Conservation (phyloP, 1,139 yeast genomes). For the Hyphopichia burtonii region DNA sequence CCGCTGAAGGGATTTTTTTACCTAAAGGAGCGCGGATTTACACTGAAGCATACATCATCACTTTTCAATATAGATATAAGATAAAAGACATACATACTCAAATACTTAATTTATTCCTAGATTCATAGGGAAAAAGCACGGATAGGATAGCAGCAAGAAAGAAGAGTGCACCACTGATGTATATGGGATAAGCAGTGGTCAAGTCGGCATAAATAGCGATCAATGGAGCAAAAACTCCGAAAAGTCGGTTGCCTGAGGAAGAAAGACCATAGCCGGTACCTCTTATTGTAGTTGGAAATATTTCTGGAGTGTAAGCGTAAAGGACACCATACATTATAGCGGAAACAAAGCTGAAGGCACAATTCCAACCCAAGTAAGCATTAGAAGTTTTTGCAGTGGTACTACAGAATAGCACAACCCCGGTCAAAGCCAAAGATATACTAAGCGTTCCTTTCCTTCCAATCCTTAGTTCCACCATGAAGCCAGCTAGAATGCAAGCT, state of each 20-base stretch:
- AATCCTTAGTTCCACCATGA: slow-evolving; percentile 35
- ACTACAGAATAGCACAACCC: slow-evolving; percentile 38
- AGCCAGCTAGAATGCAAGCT: slow-evolving; percentile 40
- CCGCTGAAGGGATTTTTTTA: neutral
- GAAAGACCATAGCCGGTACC: slow-evolving; percentile 47
- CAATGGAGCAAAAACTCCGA: slow-evolving; percentile 46
- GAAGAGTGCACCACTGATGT: slow-evolving; percentile 43
- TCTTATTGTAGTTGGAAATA: slow-evolving; percentile 39
- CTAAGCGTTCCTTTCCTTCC: slow-evolving; percentile 43
- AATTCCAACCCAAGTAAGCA: slow-evolving; percentile 45
- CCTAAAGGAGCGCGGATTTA: neutral
- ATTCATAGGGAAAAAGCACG: slow-evolving; percentile 41
- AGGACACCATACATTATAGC: slow-evolving; percentile 46
- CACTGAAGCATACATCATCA: neutral
- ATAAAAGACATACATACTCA: slow-evolving; percentile 1
- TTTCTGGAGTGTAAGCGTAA: slow-evolving; percentile 47
- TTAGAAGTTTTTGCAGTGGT: slow-evolving; percentile 42
- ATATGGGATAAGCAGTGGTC: slow-evolving; percentile 43
- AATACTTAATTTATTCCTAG: slow-evolving; percentile 24
- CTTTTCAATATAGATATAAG: neutral
- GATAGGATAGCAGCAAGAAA: slow-evolving; percentile 34
- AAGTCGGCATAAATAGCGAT: slow-evolving; percentile 45
- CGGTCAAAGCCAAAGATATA: slow-evolving; percentile 34
- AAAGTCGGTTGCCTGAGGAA: slow-evolving; percentile 38
- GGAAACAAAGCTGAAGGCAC: slow-evolving; percentile 40